Percentiles rank a stretch among this genome's conserved stretches.
phyloP scores from a whole-genome alignment of 2,329 filamentous ascomycete genomes.

The Botrytis pseudocinerea region DNA sequence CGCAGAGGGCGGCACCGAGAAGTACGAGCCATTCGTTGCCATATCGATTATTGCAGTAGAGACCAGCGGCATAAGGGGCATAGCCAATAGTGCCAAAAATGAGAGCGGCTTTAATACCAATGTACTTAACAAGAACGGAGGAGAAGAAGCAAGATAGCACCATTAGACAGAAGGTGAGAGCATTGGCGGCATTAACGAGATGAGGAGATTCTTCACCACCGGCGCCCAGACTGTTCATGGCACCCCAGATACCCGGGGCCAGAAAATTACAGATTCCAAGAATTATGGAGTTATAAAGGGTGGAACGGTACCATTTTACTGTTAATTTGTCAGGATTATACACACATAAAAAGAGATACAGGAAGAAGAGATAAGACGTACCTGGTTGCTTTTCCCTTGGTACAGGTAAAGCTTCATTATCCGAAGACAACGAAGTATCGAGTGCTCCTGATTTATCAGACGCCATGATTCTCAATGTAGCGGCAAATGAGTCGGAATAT shows the following conservation, averaged over 20 bases:
- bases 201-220: constrained; percentile 65
- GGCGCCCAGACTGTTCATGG: constrained; percentile 72
- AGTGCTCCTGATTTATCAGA: constrained; percentile 22
- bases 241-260: constrained; percentile 70
- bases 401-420: constrained; percentile 29
- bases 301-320: constrained; percentile 67
- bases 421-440: constrained; percentile 24
- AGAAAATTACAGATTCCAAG: constrained; percentile 70
- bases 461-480: not conserved
- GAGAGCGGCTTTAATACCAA: constrained; percentile 70
- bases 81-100: constrained; percentile 74
- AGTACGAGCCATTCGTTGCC: constrained; percentile 69
- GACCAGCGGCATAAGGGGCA: constrained; percentile 67
- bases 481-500: not conserved
- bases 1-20: constrained; percentile 46
- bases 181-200: constrained; percentile 67
- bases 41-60: constrained; percentile 72
- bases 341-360: not conserved
- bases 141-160: constrained; percentile 68
- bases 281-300: constrained; percentile 71
- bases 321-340: not conserved
- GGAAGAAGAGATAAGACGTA: constrained; percentile 7
- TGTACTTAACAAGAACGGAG: constrained; percentile 61
- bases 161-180: constrained; percentile 72
- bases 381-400: constrained; percentile 27